Evolutionary conservation across 495 filamentous ascomycete genomes (phyloP).

Genomic region (Penicillium argentinense): DNA sequence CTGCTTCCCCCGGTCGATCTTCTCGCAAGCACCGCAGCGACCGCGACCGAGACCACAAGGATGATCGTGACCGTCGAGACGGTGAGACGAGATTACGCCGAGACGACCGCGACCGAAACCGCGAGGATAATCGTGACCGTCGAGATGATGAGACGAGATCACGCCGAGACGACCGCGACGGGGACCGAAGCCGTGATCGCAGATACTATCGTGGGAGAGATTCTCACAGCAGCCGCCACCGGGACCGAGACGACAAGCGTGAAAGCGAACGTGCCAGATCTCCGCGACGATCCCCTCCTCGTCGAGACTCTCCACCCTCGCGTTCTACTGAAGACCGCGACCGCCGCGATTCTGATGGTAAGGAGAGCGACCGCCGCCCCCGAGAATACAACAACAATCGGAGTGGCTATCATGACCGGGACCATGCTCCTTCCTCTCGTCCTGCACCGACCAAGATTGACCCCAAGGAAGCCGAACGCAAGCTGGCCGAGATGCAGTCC

Average conservation of each 20-base stretch:
- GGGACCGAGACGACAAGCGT: constrained; percentile 15
- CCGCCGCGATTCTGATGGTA: constrained; percentile 3
- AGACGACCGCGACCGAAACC: constrained; percentile 14
- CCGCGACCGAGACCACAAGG: constrained; percentile 18
- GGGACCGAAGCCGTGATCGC: constrained; percentile 16
- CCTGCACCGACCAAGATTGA: constrained; percentile 14
- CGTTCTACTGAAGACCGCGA: constrained; percentile 10
- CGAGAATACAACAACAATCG: constrained; percentile 12
- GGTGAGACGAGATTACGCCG: not conserved
- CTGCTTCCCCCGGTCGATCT: constrained; percentile 24
- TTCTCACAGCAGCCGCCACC: too few relatives aligned
- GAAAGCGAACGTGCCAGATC: constrained; percentile 22
- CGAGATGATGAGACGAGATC: constrained; percentile 12
- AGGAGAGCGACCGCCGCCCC: not conserved
- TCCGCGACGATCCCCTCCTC: constrained; percentile 18
- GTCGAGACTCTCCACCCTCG: constrained; percentile 11
- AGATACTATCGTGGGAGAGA: constrained; percentile 15
- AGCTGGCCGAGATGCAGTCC: constrained; percentile 83
- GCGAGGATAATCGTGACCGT: constrained; percentile 22
- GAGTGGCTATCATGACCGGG: constrained; percentile 22
- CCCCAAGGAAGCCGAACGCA: constrained; percentile 40
- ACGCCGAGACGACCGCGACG: constrained; percentile 20
- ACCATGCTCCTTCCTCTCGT: constrained; percentile 15
- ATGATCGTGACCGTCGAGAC: constrained; percentile 16
- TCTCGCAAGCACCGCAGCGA: constrained; percentile 31